These are phyloP conservation scores for Leptodermis oblonga DNA, from an alignment of 257 asterid species.

Conservation along the genomic window DNA sequence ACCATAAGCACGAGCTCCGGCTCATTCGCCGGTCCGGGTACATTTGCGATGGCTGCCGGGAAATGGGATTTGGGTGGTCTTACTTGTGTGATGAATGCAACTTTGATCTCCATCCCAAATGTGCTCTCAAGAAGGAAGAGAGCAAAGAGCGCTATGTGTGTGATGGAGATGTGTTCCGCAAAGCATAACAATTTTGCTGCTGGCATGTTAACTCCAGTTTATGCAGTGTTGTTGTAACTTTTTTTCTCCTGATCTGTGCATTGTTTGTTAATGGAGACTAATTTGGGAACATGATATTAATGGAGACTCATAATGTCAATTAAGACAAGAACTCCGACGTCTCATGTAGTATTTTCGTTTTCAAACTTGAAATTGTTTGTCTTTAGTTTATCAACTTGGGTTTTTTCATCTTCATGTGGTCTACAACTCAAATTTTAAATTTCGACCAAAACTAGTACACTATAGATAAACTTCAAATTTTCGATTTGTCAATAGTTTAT, in stretches of 20 bases:
- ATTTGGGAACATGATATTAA: background rate
- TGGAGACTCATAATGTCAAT: too few species aligned
- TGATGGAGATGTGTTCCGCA: slow-evolving; percentile 28
- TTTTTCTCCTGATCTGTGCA: background rate
- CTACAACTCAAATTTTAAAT: too few species aligned
- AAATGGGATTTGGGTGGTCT: slow-evolving; percentile 35
- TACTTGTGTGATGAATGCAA: slow-evolving; percentile 24
- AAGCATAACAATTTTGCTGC: slow-evolving; percentile 13
- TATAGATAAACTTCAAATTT: too few species aligned
- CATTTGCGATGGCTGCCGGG: slow-evolving; percentile 27
- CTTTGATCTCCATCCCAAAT: slow-evolving; percentile 37
- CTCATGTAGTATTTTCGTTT: too few species aligned
- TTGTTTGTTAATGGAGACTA: background rate
- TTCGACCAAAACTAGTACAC: too few species aligned
- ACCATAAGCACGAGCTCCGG: slow-evolving; percentile 24
- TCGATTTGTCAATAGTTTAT: too few species aligned
- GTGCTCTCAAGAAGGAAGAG: slow-evolving; percentile 26
- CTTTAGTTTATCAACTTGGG: too few species aligned
- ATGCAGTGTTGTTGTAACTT: background rate
- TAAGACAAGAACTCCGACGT: too few species aligned
- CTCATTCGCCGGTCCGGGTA: slow-evolving; percentile 23
- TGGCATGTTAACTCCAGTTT: background rate
- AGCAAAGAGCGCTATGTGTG: slow-evolving; percentile 22
- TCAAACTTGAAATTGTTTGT: too few species aligned
- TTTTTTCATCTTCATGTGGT: too few species aligned